Base-by-base conservation (phyloP, 345 rosid genomes). In the Atalantia buxifolia region DNA sequence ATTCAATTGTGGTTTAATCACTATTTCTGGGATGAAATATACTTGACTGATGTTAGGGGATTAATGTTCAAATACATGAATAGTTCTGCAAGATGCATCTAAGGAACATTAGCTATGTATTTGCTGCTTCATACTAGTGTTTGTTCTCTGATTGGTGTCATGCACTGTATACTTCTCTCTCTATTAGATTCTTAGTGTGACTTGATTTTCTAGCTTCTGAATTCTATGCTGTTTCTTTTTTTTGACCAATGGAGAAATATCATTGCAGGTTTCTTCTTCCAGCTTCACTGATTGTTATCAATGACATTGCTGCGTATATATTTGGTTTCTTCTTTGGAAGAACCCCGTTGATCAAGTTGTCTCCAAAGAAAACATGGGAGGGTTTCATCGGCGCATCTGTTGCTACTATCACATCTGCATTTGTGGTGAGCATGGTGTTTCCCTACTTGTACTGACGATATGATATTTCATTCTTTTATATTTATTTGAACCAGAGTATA, bases 361-460 rank as follows among this genome's bases (percentile, higher is more conserved):
- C 98, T 79, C 98, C 98, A 25, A 96, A 96, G 92, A 94, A 96
- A 87, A 96, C 98, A 64, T 96, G 98, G 99, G 99, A 96, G 77
- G 99, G 98, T 38, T 96, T 96, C 82, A 92, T 92, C 31, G 98
- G 99, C 78, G 99, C 97, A 53, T 94, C 97, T 77, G 85, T 96
- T 66, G 84, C 97, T 50, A 96, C 99, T 42, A 90, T 96, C 72
- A 90, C 90, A 81, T 90, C 97, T 81, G 98, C 99, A 38, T 94
- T 94, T 89, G 75, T 89, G 87, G 99, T 96, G 77, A 85, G 97
- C 75, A 56, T 36, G 5, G 10, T 19, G 40, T 76, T 59, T 77
- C 25, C 42, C 28, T 27, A 33, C 19, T 45, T 73, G 71, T 60
- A 38, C 18, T 66, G n/a, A 10, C 77, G 8, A 66, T 33, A 48